Percentiles rank a stretch among this genome's conserved stretches.
These are phyloP conservation scores for Lathyrus aphaca DNA, from an alignment of 306 rosid genomes.

Conservation along the genomic window DNA sequence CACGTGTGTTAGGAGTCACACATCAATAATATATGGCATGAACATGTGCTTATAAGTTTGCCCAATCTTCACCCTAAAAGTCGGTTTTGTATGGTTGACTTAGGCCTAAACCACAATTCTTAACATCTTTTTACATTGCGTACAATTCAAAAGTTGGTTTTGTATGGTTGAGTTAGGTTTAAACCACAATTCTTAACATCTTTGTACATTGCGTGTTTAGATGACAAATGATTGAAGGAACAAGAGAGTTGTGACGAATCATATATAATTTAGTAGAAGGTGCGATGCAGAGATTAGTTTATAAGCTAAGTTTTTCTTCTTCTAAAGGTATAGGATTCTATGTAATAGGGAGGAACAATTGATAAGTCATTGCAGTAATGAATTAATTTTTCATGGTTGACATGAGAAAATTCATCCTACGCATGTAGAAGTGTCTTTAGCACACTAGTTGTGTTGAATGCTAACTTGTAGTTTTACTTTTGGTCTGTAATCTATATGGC, in stretches of 20 bases:
- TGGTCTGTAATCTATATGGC: constrained; percentile 4
- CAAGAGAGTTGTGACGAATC: neutral
- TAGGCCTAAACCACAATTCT: too few relatives aligned
- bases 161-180: too few relatives aligned
- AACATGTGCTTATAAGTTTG: too few relatives aligned
- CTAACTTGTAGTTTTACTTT: constrained; percentile 7
- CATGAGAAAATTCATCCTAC: neutral
- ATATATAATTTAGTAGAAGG: neutral
- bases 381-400: constrained; percentile 6
- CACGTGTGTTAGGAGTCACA: too few relatives aligned
- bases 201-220: neutral
- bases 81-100: too few relatives aligned
- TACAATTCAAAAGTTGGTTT: too few relatives aligned
- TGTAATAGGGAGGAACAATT: neutral
- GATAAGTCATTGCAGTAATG: neutral
- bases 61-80: too few relatives aligned
- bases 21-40: too few relatives aligned
- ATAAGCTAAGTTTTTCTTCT: neutral
- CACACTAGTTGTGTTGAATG: neutral
- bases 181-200: too few relatives aligned
- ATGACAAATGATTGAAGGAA: constrained; percentile 5
- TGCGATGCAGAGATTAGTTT: neutral
- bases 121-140: too few relatives aligned
- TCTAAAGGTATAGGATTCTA: neutral
- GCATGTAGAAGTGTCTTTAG: neutral